phyloP scores from a whole-genome alignment of 2,329 filamentous ascomycete genomes.

The Kalaharituber pfeilii region DNA sequence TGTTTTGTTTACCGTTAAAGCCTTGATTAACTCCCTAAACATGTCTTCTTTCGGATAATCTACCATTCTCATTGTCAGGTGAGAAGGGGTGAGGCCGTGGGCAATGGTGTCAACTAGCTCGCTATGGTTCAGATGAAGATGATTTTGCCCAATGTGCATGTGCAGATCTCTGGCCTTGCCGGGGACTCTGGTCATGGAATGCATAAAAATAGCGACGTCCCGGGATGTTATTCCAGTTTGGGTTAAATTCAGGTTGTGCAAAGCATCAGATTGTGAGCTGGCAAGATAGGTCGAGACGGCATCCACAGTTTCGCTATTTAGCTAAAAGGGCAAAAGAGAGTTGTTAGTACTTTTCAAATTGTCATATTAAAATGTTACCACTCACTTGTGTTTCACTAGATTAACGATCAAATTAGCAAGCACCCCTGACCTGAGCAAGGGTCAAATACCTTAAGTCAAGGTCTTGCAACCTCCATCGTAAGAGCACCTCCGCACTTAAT shows the following conservation, averaged over 20 bases:
- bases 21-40: conserved; percentile 45
- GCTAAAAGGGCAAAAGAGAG: conserved; percentile 14
- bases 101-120: conserved; percentile 37
- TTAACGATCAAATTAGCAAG: background rate
- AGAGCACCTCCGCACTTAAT: conserved; percentile 43
- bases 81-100: conserved; percentile 39
- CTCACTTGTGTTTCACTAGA: conserved; percentile 18
- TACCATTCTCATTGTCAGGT: conserved; percentile 48
- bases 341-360: too few relatives aligned
- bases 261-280: conserved; percentile 40
- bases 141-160: conserved; percentile 38
- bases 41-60: conserved; percentile 49
- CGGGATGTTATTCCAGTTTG: conserved; percentile 48
- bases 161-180: conserved; percentile 36
- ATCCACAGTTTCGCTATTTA: conserved; percentile 47
- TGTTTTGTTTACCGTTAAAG: conserved; percentile 44
- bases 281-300: conserved; percentile 47
- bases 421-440: conserved; percentile 3
- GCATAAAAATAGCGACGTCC: conserved; percentile 47
- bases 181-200: conserved; percentile 39
- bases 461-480: conserved; percentile 50
- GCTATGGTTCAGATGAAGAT: conserved; percentile 35
- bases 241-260: conserved; percentile 46
- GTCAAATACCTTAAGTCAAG: conserved; percentile 37
- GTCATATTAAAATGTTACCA: background rate